A percentile compares a stretch with the other conserved stretches of the same genome.
These are phyloP conservation scores for Yamadazyma trypodendri DNA, from an alignment of 1,139 yeast genomes.

Conservation along the genomic window DNA sequence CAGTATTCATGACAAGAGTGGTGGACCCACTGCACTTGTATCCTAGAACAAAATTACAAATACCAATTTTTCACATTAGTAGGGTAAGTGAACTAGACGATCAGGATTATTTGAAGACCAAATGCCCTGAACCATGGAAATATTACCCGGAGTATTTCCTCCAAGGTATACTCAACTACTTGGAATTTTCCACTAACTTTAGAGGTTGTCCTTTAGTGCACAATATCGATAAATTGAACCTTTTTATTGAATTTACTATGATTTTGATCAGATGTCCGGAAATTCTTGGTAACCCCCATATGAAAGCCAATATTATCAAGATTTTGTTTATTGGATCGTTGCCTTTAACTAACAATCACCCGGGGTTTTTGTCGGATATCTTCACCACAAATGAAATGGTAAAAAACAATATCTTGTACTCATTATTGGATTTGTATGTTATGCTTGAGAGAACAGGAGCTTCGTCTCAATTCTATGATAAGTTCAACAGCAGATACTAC, in stretches of 20 bases:
- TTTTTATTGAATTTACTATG: slow-evolving; percentile 72
- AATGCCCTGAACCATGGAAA: slow-evolving; percentile 76
- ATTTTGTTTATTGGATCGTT: slow-evolving; percentile 74
- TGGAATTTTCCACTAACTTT: slow-evolving; percentile 63
- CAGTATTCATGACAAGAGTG: slow-evolving; percentile 66
- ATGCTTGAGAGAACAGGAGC: slow-evolving; percentile 97
- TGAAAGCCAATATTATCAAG: slow-evolving; percentile 83
- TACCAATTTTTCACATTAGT: slow-evolving; percentile 65
- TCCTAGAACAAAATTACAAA: slow-evolving; percentile 52
- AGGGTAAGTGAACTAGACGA: slow-evolving; percentile 57
- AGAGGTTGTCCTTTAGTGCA: slow-evolving; percentile 57
- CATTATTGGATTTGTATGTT: slow-evolving; percentile 85
- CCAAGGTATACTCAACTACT: slow-evolving; percentile 79
- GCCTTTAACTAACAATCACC: slow-evolving; percentile 52
- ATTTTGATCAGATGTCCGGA: slow-evolving; percentile 82
- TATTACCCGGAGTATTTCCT: slow-evolving; percentile 83
- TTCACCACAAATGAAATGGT: slow-evolving; percentile 67
- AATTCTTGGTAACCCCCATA: slow-evolving; percentile 86
- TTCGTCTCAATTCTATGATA: slow-evolving; percentile 92
- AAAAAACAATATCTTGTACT: slow-evolving; percentile 67
- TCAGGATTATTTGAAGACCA: slow-evolving; percentile 60
- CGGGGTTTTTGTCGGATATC: slow-evolving; percentile 72
- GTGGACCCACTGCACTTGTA: slow-evolving; percentile 69
- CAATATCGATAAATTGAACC: slow-evolving; percentile 49
- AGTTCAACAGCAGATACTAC: slow-evolving; percentile 86